These are phyloP conservation scores for Albophoma yamanashiensis DNA, from an alignment of 2,329 filamentous ascomycete species.

Conservation along the genomic window DNA sequence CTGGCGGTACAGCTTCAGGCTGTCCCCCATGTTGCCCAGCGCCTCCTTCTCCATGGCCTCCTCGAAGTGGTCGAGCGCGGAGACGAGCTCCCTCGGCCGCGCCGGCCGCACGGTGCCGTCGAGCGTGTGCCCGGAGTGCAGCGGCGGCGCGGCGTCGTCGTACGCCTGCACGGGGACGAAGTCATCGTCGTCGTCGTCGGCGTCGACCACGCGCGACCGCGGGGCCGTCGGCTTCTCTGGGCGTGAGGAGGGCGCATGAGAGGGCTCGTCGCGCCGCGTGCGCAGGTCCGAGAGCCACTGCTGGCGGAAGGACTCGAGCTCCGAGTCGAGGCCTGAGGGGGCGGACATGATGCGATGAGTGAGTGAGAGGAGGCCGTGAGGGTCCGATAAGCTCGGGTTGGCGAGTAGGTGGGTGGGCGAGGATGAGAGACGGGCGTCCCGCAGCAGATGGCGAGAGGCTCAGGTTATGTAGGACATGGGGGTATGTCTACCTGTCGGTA, in stretches of 20 bases:
- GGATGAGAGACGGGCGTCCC: background rate
- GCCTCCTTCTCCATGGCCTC: conserved; percentile 81
- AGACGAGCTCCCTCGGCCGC: conserved; percentile 41
- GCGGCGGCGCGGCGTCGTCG: conserved; percentile 4
- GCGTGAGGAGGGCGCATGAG: background rate
- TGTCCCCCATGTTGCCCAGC: conserved; percentile 79
- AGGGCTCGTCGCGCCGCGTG: conserved; percentile 13
- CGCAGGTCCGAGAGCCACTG: conserved; percentile 81
- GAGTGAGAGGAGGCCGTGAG: background rate
- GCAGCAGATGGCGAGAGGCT: background rate
- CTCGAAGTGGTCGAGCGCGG: conserved; percentile 89
- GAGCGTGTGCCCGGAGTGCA: conserved; percentile 6
- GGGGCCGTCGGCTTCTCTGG: background rate
- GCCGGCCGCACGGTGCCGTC: conserved; percentile 4
- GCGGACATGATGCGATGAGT: conserved; percentile 6
- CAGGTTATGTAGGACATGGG: background rate
- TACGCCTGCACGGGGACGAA: conserved; percentile 6
- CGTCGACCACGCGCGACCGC: background rate
- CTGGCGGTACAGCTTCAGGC: conserved; percentile 75
- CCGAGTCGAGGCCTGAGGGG: conserved; percentile 38
- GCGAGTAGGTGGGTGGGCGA: too few relatives aligned
- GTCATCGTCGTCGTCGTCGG: conserved; percentile 6
- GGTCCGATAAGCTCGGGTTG: conserved; percentile 1
- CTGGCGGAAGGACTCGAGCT: conserved; percentile 75
- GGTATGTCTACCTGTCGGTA: background rate